A percentile compares a stretch with the other conserved stretches of the same genome.
These are phyloP conservation scores for Colletotrichum sp. DNA, from an alignment of 2,329 filamentous ascomycete genomes.

Conservation along the genomic window DNA sequence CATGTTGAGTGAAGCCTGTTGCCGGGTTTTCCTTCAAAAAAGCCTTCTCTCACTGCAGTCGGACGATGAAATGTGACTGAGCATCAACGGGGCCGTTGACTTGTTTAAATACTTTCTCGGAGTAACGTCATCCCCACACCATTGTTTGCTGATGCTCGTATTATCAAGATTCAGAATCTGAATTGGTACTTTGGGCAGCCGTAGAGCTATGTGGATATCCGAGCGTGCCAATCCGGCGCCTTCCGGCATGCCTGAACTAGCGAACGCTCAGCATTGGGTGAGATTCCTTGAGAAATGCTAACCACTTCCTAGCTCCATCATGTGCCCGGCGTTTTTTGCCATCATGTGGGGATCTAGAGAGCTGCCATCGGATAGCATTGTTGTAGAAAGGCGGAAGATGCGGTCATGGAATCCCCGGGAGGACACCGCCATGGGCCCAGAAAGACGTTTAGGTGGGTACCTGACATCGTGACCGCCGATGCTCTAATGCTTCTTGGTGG, in stretches of 20 bases:
- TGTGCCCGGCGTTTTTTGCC: neutral
- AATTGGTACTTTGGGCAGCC: neutral
- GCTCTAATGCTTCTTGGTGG: neutral
- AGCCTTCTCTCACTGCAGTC: neutral
- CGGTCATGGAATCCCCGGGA: neutral
- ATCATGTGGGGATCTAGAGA: neutral
- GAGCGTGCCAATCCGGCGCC: neutral
- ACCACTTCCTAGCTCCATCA: neutral
- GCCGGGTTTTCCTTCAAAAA: too few species aligned
- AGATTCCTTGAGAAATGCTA: neutral
- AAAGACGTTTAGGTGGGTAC: neutral
- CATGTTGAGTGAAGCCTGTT: neutral
- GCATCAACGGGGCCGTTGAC: neutral
- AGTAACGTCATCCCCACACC: neutral
- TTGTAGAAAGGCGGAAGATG: neutral
- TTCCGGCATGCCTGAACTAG: neutral
- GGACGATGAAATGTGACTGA: neutral
- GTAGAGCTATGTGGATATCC: neutral
- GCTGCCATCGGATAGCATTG: neutral
- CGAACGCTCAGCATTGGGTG: neutral
- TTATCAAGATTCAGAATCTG: neutral
- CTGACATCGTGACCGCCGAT: neutral
- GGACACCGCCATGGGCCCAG: neutral
- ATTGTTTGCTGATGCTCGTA: neutral
- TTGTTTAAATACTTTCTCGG: neutral